These are phyloP conservation scores for Hyparrhenia diplandra DNA, from an alignment of 176 grass and related monocot species.

Conservation along the genomic window DNA sequence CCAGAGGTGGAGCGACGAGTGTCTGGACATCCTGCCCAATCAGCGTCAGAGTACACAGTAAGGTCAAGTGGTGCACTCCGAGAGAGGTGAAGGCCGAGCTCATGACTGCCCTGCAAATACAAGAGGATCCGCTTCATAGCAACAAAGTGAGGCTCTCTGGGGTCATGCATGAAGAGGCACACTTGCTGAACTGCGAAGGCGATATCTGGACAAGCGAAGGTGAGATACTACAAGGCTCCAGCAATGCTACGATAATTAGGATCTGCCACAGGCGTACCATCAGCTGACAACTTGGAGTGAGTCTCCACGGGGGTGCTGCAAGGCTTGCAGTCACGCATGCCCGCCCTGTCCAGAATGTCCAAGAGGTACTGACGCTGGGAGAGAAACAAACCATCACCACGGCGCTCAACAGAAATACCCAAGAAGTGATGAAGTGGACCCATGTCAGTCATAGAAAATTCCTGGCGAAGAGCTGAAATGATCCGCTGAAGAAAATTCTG, in stretches of 20 bases:
- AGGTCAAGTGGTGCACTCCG: background rate
- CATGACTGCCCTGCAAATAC: background rate
- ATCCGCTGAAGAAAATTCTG: background rate
- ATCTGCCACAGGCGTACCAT: background rate
- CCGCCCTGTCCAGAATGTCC: background rate
- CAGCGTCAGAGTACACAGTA: no score
- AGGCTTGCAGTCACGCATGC: background rate
- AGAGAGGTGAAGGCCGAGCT: background rate
- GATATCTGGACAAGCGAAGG: background rate
- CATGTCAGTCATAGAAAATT: background rate
- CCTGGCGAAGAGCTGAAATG: background rate
- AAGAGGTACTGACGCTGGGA: background rate
- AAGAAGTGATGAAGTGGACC: background rate
- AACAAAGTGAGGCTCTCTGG: background rate
- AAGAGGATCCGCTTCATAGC: background rate
- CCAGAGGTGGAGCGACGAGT: background rate
- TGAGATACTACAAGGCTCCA: background rate
- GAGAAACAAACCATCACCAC: background rate
- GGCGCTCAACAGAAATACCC: background rate
- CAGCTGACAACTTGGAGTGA: no score
- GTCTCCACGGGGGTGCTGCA: background rate
- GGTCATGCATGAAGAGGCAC: background rate
- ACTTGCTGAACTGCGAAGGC: background rate
- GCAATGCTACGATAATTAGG: background rate
- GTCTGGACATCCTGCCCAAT: no score